These are phyloP conservation scores for Amylocarpus encephaloides DNA, from an alignment of 2,329 filamentous ascomycete genomes.

Conservation along the genomic window DNA sequence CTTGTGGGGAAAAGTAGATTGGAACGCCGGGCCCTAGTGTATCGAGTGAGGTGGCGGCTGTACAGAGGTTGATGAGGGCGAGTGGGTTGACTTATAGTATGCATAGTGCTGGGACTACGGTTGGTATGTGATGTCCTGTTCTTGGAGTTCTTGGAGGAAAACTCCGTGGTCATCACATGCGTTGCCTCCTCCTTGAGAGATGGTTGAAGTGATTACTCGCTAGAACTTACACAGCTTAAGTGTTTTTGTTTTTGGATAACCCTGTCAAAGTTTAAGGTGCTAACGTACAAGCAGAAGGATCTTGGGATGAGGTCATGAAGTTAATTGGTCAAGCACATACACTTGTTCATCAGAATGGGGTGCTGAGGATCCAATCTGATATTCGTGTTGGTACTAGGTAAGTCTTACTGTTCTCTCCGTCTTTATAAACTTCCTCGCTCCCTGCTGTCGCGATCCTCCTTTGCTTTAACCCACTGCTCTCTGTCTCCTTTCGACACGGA, in stretches of 20 bases:
- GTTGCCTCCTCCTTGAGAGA: no score
- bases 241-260: background rate
- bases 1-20: no score
- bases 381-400: slow-evolving; percentile 75
- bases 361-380: slow-evolving; percentile 78
- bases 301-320: slow-evolving; percentile 82
- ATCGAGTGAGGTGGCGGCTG: slow-evolving; percentile 77
- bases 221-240: background rate
- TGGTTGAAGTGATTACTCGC: background rate
- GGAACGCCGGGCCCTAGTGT: slow-evolving; percentile 74
- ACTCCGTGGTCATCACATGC: no score
- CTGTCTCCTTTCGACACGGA: background rate
- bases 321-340: slow-evolving; percentile 82
- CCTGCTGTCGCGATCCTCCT: background rate
- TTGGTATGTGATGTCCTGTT: slow-evolving; percentile 1
- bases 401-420: background rate
- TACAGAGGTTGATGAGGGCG: slow-evolving; percentile 76
- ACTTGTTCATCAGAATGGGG: slow-evolving; percentile 69
- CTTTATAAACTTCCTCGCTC: background rate
- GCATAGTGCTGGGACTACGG: slow-evolving; percentile 65
- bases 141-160: no score
- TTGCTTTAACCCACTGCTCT: background rate
- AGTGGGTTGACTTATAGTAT: slow-evolving; percentile 79
- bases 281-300: slow-evolving; percentile 60
- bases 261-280: background rate